These are phyloP conservation scores for Ailanthus altissimus DNA, from an alignment of 345 rosid species.

Conservation along the genomic window DNA sequence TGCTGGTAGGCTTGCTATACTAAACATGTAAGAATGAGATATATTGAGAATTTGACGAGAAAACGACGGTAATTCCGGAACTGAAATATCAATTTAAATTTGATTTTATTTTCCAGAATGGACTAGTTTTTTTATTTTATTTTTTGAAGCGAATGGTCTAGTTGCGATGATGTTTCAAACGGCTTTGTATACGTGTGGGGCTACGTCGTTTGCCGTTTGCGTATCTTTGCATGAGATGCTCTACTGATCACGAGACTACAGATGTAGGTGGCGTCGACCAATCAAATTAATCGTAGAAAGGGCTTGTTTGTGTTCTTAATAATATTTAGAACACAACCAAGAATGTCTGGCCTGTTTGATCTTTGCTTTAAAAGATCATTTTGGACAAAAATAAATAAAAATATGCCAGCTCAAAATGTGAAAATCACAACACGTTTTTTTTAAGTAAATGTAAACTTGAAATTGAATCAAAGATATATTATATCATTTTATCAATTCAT, in stretches of 20 bases:
- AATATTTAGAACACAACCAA: no score
- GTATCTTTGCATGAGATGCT: background rate
- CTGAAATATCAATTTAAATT: slow-evolving; percentile 19
- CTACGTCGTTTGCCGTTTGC: background rate
- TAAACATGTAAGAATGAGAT: background rate
- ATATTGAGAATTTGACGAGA: background rate
- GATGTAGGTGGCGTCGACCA: background rate
- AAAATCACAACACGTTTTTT: no score
- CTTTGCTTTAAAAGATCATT: background rate
- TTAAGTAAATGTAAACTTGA: no score
- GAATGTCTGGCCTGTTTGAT: no score
- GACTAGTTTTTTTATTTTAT: no score
- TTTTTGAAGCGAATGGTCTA: background rate
- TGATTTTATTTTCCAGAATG: background rate
- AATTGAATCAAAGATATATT: no score
- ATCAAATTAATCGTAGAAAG: background rate
- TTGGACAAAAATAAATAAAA: no score
- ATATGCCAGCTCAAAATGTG: no score
- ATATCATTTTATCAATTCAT: no score
- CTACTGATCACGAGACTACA: background rate
- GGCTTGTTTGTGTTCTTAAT: background rate
- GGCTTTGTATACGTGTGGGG: slow-evolving; percentile 8
- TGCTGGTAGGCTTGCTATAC: no score
- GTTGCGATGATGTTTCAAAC: background rate
- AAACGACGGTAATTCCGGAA: slow-evolving; percentile 9